phyloP scores from a whole-genome alignment of 257 asterid species.

The Linderniella brevidens region DNA sequence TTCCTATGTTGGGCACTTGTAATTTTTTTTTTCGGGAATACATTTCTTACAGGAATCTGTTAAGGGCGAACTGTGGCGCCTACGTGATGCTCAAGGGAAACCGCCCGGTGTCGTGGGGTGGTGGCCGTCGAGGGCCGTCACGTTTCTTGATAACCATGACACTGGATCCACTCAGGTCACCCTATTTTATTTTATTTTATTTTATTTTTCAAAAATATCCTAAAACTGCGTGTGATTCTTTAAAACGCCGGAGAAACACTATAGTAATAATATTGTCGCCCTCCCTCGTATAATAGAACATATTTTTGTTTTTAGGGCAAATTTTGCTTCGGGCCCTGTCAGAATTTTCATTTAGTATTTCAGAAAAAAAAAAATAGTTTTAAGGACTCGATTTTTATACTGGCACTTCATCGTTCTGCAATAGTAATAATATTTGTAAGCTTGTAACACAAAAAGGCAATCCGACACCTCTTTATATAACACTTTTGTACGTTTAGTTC shows the following conservation, averaged over 20 bases:
- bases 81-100: slow-evolving; percentile 70
- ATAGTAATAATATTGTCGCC: background rate
- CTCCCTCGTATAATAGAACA: too few species aligned
- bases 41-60: slow-evolving; percentile 57
- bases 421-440: too few species aligned
- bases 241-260: background rate
- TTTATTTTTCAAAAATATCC: background rate
- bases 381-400: too few species aligned
- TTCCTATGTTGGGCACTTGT: background rate
- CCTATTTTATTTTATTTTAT: slow-evolving; percentile 2
- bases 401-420: too few species aligned
- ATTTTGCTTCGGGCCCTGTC: too few species aligned
- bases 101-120: slow-evolving; percentile 92
- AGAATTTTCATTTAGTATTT: too few species aligned
- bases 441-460: too few species aligned
- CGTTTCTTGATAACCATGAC: slow-evolving; percentile 91
- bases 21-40: background rate
- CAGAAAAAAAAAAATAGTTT: too few species aligned
- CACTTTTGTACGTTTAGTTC: too few species aligned
- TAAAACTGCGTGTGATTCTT: background rate
- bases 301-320: too few species aligned
- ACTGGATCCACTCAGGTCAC: slow-evolving; percentile 95
- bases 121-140: slow-evolving; percentile 96
- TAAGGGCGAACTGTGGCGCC: slow-evolving; percentile 87
- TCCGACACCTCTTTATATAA: too few species aligned